phyloP scores from a whole-genome alignment of 2,329 filamentous ascomycete species.

The Penicillium capsulatum region DNA sequence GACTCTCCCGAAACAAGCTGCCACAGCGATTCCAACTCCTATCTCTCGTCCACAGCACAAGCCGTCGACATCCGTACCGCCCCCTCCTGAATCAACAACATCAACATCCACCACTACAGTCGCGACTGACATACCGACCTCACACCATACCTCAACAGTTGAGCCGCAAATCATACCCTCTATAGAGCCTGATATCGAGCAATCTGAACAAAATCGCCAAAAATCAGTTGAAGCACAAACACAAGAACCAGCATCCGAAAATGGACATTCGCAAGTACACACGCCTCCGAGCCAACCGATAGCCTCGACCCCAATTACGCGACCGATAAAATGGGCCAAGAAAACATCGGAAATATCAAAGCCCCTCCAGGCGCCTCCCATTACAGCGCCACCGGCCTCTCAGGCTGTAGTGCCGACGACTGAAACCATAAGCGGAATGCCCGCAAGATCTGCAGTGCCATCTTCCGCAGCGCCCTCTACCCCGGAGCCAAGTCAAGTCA shows the following conservation, averaged over 20 bases:
- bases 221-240: constrained; percentile 3
- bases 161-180: constrained; percentile 15
- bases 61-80: constrained; percentile 13
- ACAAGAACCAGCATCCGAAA: constrained; percentile 3
- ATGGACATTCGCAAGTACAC: no score
- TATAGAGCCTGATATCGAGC: constrained; percentile 13
- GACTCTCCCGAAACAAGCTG: constrained; percentile 18
- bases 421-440: constrained; percentile 20
- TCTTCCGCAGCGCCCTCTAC: constrained; percentile 20
- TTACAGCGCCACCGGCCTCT: constrained; percentile 23
- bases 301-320: constrained; percentile 9
- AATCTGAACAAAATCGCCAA: constrained; percentile 2
- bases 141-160: constrained; percentile 10
- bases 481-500: constrained; percentile 20
- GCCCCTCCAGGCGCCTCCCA: constrained; percentile 1
- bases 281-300: constrained; percentile 4
- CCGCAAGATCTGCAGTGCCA: constrained; percentile 17
- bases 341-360: constrained; percentile 16
- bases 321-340: constrained; percentile 25
- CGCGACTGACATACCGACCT: constrained; percentile 17
- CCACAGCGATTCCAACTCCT: constrained; percentile 25
- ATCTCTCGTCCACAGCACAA: constrained; percentile 25
- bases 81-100: background rate
- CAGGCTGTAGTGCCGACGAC: constrained; percentile 19
- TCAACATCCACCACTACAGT: constrained; percentile 12